Evolutionary conservation across 176 grass and related monocot species (phyloP).

Genomic region (bread wheat (Triticum aestivum)): DNA sequence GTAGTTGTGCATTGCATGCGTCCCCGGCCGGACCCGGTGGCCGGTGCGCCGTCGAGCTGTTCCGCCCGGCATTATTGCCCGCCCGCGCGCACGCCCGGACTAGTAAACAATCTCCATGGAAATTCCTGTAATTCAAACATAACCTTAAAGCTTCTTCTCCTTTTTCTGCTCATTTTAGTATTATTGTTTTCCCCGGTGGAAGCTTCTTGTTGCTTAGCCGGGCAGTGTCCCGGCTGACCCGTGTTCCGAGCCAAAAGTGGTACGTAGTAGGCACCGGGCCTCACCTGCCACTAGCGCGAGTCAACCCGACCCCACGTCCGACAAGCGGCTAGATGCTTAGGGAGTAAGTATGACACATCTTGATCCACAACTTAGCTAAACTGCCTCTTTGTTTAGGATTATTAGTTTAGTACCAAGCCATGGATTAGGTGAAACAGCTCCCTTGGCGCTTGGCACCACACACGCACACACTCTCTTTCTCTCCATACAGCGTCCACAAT

Average conservation of each 20-base stretch:
- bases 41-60: constrained; percentile 1
- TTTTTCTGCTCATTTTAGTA: neutral
- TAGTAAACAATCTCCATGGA: neutral
- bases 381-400: neutral
- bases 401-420: neutral
- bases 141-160: neutral
- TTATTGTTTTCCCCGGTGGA: neutral
- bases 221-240: neutral
- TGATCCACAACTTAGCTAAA: neutral
- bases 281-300: neutral
- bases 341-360: constrained; percentile 28
- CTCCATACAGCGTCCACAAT: neutral
- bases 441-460: neutral
- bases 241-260: neutral
- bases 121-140: neutral
- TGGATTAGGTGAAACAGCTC: constrained; percentile 56
- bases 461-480: neutral
- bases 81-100: neutral
- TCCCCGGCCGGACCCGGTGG: neutral
- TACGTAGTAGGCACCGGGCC: neutral
- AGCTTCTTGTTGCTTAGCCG: neutral
- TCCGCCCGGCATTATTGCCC: neutral
- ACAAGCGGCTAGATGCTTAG: constrained; percentile 33
- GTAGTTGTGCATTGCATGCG: neutral
- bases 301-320: neutral